Base-by-base conservation (phyloP, 2,329 filamentous ascomycete genomes). In the Metarhizium humberi region DNA sequence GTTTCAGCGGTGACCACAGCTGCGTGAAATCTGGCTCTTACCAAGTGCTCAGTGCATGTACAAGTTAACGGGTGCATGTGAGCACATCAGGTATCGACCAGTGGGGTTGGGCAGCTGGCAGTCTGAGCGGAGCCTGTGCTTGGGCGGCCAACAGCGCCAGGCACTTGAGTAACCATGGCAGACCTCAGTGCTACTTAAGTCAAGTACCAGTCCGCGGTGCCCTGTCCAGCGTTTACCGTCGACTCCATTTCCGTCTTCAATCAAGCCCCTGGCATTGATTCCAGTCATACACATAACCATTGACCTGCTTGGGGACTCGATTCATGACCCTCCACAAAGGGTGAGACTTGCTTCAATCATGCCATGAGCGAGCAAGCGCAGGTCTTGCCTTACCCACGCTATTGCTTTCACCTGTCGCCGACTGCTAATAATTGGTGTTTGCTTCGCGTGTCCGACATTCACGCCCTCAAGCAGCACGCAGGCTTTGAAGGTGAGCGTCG, bases 361-460 rank as follows among this genome's bases (percentile, higher is more conserved):
- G 76, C 73, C 73, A 83, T 83, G 79, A 78, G 70, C 65, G 69
- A 70, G 64, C 62, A 62, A 47, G 56, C 61, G 47, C 57, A 64
- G 56, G 62, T 69, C 58, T 60, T 59, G 54, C 69, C 80, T 61
- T 87, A 86, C 62, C 82, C 80, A 8, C 77, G 79, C 56, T 85
- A 84, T 67, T 85, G 83, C 66, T 85, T 86, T 65, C 72, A 78
- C 57, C 73, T 84, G 34, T 82, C 84, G 16, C 81, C 81, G 4
- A 86, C 83, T 32, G 75, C 80, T 63, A 78, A 77, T 56, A 73
- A 66, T 57, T 87, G 81, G 80, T 85, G 80, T 61, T 77, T 81
- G 53, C 63, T 87, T 51, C 75, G 71, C 43, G 75, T 72, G 6
- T 63, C 64, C 42, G 80, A 85, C 58, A 73, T 86, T 47, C 70